A percentile compares a stretch with the other conserved stretches of the same genome.
Conservation (phyloP, 2,329 filamentous ascomycete species). For the Alternaria sp. region DNA sequence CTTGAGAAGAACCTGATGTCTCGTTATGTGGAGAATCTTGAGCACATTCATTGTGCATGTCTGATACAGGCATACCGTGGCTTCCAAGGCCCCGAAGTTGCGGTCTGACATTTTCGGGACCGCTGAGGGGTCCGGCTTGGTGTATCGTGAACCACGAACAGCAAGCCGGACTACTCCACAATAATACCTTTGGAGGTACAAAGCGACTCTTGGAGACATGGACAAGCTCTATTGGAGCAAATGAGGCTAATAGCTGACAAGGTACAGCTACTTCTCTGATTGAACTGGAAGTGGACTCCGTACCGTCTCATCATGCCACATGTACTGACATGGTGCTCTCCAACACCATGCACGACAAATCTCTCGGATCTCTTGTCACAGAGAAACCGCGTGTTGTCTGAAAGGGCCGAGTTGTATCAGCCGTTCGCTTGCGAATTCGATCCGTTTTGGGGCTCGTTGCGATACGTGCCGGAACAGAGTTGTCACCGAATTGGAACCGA, state of each 20-base stretch:
- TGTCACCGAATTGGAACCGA: neutral
- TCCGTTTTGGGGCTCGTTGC: conserved; percentile 1
- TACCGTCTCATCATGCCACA: neutral
- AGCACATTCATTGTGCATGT: neutral
- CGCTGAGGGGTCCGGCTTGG: neutral
- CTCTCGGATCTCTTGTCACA: conserved; percentile 3
- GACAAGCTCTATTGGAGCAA: neutral
- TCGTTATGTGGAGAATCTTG: conserved; percentile 6
- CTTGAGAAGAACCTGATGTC: conserved; percentile 5
- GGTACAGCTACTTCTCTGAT: neutral
- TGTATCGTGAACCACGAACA: conserved; percentile 1
- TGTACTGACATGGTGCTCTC: neutral
- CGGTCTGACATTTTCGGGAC: conserved; percentile 8
- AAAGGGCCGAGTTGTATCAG: conserved; percentile 11
- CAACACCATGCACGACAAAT: neutral
- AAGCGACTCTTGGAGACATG: neutral
- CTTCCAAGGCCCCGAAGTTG: conserved; percentile 1
- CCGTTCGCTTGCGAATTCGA: conserved; percentile 5
- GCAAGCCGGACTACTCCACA: neutral
- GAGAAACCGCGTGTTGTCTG: neutral
- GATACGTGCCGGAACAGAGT: neutral
- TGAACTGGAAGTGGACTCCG: neutral
- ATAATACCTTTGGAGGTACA: neutral
- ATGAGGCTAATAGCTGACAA: neutral
- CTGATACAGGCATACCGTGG: neutral